Evolutionary conservation across 805 yeast genomes (phyloP), one percentile per base, ranked within the genome.

Genomic region (Metschnikowia bowlesiae): DNA sequence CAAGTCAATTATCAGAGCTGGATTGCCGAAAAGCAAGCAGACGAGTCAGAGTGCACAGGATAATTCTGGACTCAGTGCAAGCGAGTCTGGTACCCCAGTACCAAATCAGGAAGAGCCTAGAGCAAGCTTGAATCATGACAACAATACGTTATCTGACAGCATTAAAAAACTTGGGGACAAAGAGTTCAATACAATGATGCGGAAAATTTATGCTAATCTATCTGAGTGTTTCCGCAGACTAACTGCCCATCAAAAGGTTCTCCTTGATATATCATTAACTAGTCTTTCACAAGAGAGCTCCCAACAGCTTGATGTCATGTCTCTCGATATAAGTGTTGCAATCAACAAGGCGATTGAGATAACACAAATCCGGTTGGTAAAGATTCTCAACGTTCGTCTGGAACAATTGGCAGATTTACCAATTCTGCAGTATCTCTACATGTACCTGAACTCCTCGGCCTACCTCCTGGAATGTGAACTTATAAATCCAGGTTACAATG

Each of bases 401-500:
- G 89, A 85, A 39, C 81, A 86, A 54, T 82, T 81, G 11, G 79
- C 88, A 0, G 76, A 73, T 37, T 64, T 84, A 22, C 66, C 84
- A 2, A 71, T 81, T 8, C 76, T 78, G n/a, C 79, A 76, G 55
- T 91, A 90, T 67, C 61, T 88, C 43, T 71, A 82, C 51, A 76
- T 89, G 46, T 89, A 83, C 65, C 73, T 85, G 2, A 70, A 87
- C 11, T 81, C 83, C 49, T 79, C 84, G 0, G 73, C 84, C 22
- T 91, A 91, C 62, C 72, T 90, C 39, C 80, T 80, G 44, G 96
- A 89, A 61, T 88, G 96, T 64, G 98, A 94, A 65, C 74, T 82
- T 11, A 79, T 91, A 4, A 83, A 89, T 48, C 78, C 78, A 4
- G 96, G 96, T 0, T 81, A 77, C 50, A 75, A 79, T 7, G 75